These are phyloP conservation scores for Drechmeria coniospora DNA, from an alignment of 2,329 filamentous ascomycete species.

Conservation along the genomic window DNA sequence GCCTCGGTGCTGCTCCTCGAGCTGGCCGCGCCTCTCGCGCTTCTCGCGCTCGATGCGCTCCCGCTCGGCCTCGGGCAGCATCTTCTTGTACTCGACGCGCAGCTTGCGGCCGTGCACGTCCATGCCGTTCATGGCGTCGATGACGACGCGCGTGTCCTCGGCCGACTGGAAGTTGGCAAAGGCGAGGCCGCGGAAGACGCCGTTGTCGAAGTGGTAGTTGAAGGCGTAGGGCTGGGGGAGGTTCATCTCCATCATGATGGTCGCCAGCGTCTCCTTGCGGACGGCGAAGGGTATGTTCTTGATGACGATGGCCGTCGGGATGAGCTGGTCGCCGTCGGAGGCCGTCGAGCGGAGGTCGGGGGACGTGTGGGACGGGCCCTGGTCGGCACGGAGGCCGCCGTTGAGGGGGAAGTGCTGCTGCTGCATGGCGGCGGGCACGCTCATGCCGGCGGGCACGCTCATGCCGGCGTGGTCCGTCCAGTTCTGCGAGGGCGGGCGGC, in stretches of 20 bases:
- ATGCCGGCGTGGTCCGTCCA: constrained; percentile 34
- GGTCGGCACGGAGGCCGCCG: constrained; percentile 28
- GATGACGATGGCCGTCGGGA: constrained; percentile 95
- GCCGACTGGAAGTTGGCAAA: constrained; percentile 98
- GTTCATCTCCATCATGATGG: constrained; percentile 86
- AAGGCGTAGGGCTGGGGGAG: constrained; percentile 94
- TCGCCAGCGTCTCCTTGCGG: constrained; percentile 87
- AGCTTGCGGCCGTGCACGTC: constrained; percentile 90
- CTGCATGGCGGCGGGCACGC: too few species aligned
- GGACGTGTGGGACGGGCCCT: constrained; percentile 22
- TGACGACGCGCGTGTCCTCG: constrained; percentile 84
- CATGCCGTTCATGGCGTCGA: constrained; percentile 87
- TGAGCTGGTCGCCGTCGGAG: constrained; percentile 66
- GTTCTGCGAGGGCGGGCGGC: constrained; percentile 19
- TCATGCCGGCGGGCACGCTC: constrained; percentile 26
- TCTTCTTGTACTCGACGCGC: constrained; percentile 97
- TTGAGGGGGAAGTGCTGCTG: too few species aligned
- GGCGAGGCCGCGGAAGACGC: constrained; percentile 86
- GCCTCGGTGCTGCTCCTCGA: constrained; percentile 89
- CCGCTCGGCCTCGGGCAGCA: constrained; percentile 86
- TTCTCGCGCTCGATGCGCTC: constrained; percentile 96
- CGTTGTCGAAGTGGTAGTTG: constrained; percentile 98
- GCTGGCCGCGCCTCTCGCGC: constrained; percentile 83
- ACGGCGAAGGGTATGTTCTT: constrained; percentile 99
- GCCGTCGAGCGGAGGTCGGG: constrained; percentile 26